Percentiles rank a stretch among this genome's conserved stretches.
Conservation (phyloP, 805 yeast genomes). For the Pichia sporocuriosa region DNA sequence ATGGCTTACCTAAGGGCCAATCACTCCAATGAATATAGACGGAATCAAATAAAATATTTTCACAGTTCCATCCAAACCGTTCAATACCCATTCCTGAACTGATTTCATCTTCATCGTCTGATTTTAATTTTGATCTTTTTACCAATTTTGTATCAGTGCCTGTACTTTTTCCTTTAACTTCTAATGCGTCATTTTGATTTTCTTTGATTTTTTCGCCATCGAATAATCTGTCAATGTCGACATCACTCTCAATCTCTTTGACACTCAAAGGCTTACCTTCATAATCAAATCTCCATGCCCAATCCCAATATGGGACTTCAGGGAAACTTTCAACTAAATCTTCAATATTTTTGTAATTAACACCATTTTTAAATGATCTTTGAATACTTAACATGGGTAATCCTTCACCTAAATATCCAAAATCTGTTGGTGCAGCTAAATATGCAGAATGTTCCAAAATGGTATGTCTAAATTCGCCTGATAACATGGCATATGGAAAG, state of each 20-base stretch:
- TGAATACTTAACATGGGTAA: constrained; percentile 12
- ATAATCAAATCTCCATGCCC: constrained; percentile 15
- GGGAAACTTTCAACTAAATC: constrained; percentile 10
- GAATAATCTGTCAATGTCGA: background rate
- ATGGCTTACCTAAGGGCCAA: constrained; percentile 61
- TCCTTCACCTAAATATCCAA: constrained; percentile 21
- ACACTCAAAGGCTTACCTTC: constrained; percentile 1
- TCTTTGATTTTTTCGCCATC: no score
- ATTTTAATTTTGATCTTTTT: background rate
- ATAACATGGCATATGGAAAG: constrained; percentile 41
- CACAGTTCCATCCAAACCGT: constrained; percentile 32
- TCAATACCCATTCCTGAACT: constrained; percentile 13
- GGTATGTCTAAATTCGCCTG: constrained; percentile 39
- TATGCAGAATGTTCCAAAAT: constrained; percentile 34
- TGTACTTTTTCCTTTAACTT: background rate
- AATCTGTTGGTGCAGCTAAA: constrained; percentile 38
- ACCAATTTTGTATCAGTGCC: background rate
- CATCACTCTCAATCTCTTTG: background rate
- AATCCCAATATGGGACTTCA: constrained; percentile 15
- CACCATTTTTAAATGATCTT: constrained; percentile 4
- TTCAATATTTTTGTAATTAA: constrained; percentile 7
- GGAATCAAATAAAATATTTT: constrained; percentile 24
- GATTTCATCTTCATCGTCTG: constrained; percentile 7
- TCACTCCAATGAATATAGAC: constrained; percentile 58
- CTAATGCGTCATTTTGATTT: background rate